phyloP scores from a whole-genome alignment of 768 basidiomycete species.

The Termitomyces sp. region DNA sequence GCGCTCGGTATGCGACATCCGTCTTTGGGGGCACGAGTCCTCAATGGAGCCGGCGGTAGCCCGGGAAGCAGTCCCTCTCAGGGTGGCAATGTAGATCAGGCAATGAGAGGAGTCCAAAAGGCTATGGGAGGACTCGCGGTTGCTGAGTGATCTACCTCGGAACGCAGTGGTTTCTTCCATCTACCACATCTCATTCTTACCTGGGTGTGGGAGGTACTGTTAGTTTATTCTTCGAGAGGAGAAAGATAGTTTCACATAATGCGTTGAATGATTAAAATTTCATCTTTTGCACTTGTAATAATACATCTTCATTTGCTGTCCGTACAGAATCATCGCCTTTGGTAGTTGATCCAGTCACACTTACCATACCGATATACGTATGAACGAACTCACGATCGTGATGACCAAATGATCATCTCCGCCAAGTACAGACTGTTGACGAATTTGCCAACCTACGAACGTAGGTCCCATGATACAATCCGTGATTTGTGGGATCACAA shows the following conservation, averaged over 20 bases:
- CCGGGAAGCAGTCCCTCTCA: slow-evolving; percentile 34
- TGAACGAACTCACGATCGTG: not conserved
- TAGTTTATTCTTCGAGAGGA: not conserved
- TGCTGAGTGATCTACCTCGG: slow-evolving; percentile 50
- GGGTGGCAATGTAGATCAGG: slow-evolving; percentile 44
- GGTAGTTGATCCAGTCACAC: not conserved
- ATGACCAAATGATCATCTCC: not conserved
- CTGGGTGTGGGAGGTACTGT: slow-evolving; percentile 7
- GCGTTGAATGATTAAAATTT: slow-evolving; percentile 7
- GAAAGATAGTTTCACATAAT: slow-evolving; percentile 8
- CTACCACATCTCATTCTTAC: not conserved
- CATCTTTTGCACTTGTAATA: slow-evolving; percentile 9
- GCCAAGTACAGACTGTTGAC: not conserved
- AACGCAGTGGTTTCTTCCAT: slow-evolving; percentile 6
- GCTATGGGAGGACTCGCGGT: slow-evolving; percentile 72
- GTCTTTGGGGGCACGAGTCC: slow-evolving; percentile 55
- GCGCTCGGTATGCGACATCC: slow-evolving; percentile 84
- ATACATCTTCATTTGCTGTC: slow-evolving; percentile 1
- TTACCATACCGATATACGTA: not conserved
- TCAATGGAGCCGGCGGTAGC: slow-evolving; percentile 36
- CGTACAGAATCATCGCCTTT: too few relatives aligned
- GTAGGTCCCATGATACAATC: not conserved
- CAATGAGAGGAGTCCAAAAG: slow-evolving; percentile 66
- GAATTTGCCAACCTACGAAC: not conserved
- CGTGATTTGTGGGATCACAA: not conserved